Base-by-base conservation (phyloP, 2,329 filamentous ascomycete species). In the Chaetomiaceae sp. region DNA sequence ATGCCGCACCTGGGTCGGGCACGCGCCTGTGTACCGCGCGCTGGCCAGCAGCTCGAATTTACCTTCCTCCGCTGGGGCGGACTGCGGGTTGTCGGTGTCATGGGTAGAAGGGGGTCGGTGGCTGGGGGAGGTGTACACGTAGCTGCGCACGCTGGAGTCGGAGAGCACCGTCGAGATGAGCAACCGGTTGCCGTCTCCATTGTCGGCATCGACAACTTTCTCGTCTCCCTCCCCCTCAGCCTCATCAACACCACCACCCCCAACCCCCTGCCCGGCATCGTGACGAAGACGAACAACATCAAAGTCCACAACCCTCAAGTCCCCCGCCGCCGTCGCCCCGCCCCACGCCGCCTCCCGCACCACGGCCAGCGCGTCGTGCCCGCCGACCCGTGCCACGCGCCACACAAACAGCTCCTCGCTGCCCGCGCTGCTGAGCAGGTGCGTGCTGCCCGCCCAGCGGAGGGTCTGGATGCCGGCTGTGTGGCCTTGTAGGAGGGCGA, bases 321-420 rank as follows among this genome's bases (percentile, higher is more conserved):
- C 91, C 5, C 73, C 71, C 7, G 72, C 68, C 15, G 65, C 59
- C 8, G 70, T 73, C 53, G 69, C 69, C 52, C 81, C 67, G 42
- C 74, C 64, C 34, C 75, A 76, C 1, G 68, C 65, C 2, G 72
- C 76, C 63, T 82, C 79, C 49, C 77, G 76, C 11, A 78, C 64
- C 2, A 83, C 70, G 0, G 75, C 78, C 2, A 82, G 63, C 3
- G 74, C 73, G 12, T 56, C 55, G 40, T 74, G 73, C 11, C 60
- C 66, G 2, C 60, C 71, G 6, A 86, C 62, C 10, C 60, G 59
- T 38, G 70, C 71, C 27, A 91, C 64, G 33, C 78, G 75, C 91
- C 93, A 98, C 10, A 90, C 76, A 57, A 84, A 91, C 53, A 97
- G 84, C 64, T 98, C 91, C 62, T 96, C 91, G 50, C 81, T 83